Evolutionary conservation across 768 basidiomycete species (phyloP), one percentile per base, ranked within the genome.

Genomic region (Arthromyces matolae): DNA sequence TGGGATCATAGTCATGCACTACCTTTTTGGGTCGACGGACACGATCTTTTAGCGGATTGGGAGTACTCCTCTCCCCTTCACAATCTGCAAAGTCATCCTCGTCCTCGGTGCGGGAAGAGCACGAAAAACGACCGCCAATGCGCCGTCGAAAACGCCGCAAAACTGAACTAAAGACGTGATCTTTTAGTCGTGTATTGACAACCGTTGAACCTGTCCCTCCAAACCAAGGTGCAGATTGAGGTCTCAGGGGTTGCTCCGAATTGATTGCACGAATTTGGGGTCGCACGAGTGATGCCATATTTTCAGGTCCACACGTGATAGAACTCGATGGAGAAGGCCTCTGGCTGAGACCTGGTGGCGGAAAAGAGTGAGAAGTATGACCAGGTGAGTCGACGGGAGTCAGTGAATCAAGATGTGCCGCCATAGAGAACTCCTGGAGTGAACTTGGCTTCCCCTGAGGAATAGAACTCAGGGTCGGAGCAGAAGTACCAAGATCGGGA

Each of bases 171-270:
- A 99, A 95, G 37, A 99, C 92, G 57, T 95, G 93, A 60, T 98
- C 93, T 67, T 93, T 94, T 49, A 99, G 72, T 63, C 82, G 89
- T 31, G 88, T 92, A 65, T 99, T 98, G 50, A 97, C 93, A 44
- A 84, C 79, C 5, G 96, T 98, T 12, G 89, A 91, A 1, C 95
- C 95, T 2, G 86, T 89, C 3, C 94, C 95, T 27, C 87, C 90
- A 56, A 93, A 93, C 72, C 78, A 79, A 37, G 76, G 76, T 10
- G 73, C 71, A 16, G 72, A 69, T 9, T 69, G 49, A 3, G 56
- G 57, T 7, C 62, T 67, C n/a, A 69, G 51, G 4, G 55, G 49
- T 40, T 65, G 62, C 34, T 78, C 75, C 14, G 76, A 75, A 50
- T 58, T 59, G 52, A 72, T 77, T 4, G 69, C 53, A 8, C 71